phyloP scores from a whole-genome alignment of 2,329 filamentous ascomycete species.

The Penicillium sp. region DNA sequence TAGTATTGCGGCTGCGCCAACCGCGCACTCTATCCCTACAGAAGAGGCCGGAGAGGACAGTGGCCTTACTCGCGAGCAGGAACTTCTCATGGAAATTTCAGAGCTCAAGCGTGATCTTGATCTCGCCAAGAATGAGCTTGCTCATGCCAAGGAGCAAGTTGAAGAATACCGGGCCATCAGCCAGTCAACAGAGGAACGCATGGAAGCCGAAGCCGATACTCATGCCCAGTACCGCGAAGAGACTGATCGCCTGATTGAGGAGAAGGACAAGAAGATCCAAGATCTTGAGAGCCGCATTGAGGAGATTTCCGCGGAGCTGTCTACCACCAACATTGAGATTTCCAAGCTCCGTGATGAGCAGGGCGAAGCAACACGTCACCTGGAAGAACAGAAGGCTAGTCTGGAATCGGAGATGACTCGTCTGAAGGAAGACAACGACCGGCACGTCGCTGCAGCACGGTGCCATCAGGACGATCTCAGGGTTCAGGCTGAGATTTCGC shows the following conservation, averaged over 20 bases:
- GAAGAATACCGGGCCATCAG: slow-evolving; percentile 89
- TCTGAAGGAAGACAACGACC: slow-evolving; percentile 80
- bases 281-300: slow-evolving; percentile 82
- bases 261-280: slow-evolving; percentile 77
- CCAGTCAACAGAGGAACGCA: slow-evolving; percentile 81
- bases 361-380: slow-evolving; percentile 68
- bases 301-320: slow-evolving; percentile 79
- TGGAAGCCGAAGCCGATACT: slow-evolving; percentile 75
- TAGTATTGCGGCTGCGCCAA: slow-evolving; percentile 59
- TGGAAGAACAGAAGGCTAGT: slow-evolving; percentile 79
- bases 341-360: slow-evolving; percentile 78
- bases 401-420: slow-evolving; percentile 77
- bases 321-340: slow-evolving; percentile 78
- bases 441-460: slow-evolving; percentile 75
- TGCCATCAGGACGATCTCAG: slow-evolving; percentile 91
- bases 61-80: slow-evolving; percentile 69
- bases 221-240: slow-evolving; percentile 88
- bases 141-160: slow-evolving; percentile 75
- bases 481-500: slow-evolving; percentile 88
- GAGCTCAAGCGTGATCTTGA: slow-evolving; percentile 88
- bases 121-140: slow-evolving; percentile 74
- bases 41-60: slow-evolving; percentile 55
- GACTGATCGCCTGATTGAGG: slow-evolving; percentile 70
- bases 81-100: slow-evolving; percentile 78
- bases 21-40: slow-evolving; percentile 44